Percentiles rank a stretch among this genome's conserved stretches.
Conservation (phyloP, 176 grass and related monocot genomes). For the Raddia distichophylla region DNA sequence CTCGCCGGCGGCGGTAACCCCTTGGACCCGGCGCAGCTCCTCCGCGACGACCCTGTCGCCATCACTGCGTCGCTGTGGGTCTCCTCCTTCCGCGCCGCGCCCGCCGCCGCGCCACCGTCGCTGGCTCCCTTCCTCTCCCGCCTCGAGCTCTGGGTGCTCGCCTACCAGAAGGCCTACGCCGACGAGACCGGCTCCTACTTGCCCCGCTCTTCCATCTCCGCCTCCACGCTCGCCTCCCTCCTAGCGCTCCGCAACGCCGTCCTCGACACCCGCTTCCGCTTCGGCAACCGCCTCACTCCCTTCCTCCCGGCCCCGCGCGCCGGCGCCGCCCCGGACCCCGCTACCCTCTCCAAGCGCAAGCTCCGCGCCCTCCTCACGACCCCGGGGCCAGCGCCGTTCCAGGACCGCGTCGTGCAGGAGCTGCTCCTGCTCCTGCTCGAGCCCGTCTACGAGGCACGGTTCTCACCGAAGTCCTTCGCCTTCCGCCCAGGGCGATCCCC, state of each 20-base stretch:
- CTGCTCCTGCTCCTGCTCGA: conserved; percentile 90
- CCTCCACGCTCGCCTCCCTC: conserved; percentile 61
- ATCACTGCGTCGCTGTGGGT: conserved; percentile 79
- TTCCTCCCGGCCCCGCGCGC: conserved; percentile 74
- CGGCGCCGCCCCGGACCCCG: conserved; percentile 52
- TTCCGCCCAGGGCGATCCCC: conserved; percentile 85
- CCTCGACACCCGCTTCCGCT: conserved; percentile 81
- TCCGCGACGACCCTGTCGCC: conserved; percentile 78
- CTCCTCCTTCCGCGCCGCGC: conserved; percentile 67
- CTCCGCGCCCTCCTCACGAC: conserved; percentile 78
- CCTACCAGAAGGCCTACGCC: conserved; percentile 92
- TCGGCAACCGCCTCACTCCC: conserved; percentile 77
- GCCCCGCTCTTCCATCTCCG: conserved; percentile 71
- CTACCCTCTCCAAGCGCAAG: conserved; percentile 93
- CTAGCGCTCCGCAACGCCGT: conserved; percentile 87
- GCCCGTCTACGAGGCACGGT: conserved; percentile 78
- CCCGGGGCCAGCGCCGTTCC: conserved; percentile 70
- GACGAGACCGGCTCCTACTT: conserved; percentile 97
- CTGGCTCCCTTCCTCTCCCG: conserved; percentile 73
- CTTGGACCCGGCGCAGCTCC: conserved; percentile 73
- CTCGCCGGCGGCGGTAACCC: conserved; percentile 29
- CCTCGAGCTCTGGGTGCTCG: conserved; percentile 93
- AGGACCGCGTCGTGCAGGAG: conserved; percentile 92
- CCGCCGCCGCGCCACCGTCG: conserved; percentile 40
- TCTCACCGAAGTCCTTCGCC: conserved; percentile 83